Conservation (phyloP, 768 basidiomycete species). For the Tubosaeta brunneosetosa region DNA sequence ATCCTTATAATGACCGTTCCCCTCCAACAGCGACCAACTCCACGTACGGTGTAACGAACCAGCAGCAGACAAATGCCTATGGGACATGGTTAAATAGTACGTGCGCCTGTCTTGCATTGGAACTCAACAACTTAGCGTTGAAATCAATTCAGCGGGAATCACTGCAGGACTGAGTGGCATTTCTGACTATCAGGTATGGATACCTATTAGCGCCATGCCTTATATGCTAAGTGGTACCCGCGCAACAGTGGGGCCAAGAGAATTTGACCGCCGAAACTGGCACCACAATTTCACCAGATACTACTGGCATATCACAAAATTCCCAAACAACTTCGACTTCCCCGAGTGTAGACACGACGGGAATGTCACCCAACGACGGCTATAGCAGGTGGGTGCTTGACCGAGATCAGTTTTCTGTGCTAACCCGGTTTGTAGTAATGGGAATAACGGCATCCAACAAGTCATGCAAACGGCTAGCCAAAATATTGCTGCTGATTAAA, state of each 20-base stretch:
- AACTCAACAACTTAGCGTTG: constrained; percentile 2
- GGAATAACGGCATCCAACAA: constrained; percentile 28
- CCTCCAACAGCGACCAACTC: constrained; percentile 17
- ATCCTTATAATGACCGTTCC: constrained; percentile 1
- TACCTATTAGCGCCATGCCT: not conserved
- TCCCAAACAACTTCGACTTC: constrained; percentile 32
- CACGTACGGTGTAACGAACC: constrained; percentile 49
- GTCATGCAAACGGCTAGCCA: constrained; percentile 32
- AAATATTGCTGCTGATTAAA: constrained; percentile 30
- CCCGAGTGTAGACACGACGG: constrained; percentile 34
- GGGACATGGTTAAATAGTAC: constrained; percentile 48
- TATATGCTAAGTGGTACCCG: constrained; percentile 9
- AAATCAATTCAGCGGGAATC: constrained; percentile 35
- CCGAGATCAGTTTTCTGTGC: not conserved
- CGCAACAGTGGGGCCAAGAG: constrained; percentile 49
- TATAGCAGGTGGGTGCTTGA: constrained; percentile 38
- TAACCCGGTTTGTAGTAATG: constrained; percentile 21
- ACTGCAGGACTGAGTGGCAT: constrained; percentile 29
- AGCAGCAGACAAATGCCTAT: constrained; percentile 52
- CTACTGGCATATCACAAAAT: constrained; percentile 27
- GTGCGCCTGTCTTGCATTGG: constrained; percentile 6
- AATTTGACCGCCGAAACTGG: constrained; percentile 45
- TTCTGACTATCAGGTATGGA: constrained; percentile 29
- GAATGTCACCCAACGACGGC: constrained; percentile 63
- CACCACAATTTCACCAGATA: constrained; percentile 37